A percentile compares a stretch with the other conserved stretches of the same genome.
These are phyloP conservation scores for Cercis canadensis DNA, from an alignment of 306 rosid genomes.

Conservation along the genomic window DNA sequence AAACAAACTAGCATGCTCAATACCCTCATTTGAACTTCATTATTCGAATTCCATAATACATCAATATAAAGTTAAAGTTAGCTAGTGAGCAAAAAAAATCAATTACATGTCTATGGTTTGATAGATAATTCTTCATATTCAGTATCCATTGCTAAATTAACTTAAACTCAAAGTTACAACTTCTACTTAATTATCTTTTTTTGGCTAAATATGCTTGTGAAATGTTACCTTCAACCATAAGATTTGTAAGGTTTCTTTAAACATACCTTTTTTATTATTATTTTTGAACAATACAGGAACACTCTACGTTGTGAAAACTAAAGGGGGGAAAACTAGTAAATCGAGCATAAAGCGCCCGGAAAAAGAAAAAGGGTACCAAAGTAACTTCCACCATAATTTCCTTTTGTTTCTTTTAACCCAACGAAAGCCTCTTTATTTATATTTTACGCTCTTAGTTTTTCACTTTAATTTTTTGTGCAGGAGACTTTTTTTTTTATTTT, in stretches of 20 bases:
- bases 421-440: slow-evolving; percentile 48
- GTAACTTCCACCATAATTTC: slow-evolving; percentile 44
- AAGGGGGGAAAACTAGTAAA: slow-evolving; percentile 14
- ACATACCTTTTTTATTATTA: no score
- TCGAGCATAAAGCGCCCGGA: background rate
- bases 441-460: slow-evolving; percentile 1
- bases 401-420: slow-evolving; percentile 37
- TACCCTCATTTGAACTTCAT: no score
- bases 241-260: background rate
- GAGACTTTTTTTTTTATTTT: slow-evolving; percentile 2
- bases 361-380: slow-evolving; percentile 42
- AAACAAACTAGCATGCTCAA: no score
- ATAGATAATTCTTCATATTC: no score
- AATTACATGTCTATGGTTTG: no score
- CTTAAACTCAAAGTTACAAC: background rate
- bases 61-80: no score
- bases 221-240: background rate
- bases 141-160: background rate
- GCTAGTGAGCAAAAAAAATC: no score
- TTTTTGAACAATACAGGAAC: background rate
- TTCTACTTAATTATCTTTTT: no score
- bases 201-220: no score
- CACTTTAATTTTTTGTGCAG: background rate
- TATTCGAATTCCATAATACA: no score
- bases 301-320: background rate